Base-by-base conservation (phyloP, 441 rosid genomes). In the Aquilaria agallochum region DNA sequence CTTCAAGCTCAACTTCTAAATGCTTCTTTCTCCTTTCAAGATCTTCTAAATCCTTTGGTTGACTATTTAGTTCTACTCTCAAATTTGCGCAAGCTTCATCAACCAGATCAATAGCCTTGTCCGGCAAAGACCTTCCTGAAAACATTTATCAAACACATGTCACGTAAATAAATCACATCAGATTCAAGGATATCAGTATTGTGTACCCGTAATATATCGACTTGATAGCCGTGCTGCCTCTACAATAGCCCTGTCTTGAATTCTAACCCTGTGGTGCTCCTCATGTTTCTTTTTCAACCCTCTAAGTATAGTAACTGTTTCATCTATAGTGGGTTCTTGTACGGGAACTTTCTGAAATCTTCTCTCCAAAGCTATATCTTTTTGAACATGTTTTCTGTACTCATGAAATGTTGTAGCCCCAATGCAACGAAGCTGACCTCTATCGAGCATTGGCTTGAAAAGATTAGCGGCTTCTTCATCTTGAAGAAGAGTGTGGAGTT, bases 301-400 rank as follows among this genome's bases (percentile, higher is more conserved):
- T 65, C 97, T 76, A 10, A 90, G 91, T 34, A 90, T 88, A 74
- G 82, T 84, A 2, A 90, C 74, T 0, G 97, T 83, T 49, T 88
- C 95, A 5, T 74, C 36, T 33, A 88, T 93, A 50, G 93, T 88
- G 6, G 97, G 97, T 66, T 90, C 97, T 12, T 90, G 89, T 7
- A 90, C 97, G 63, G 78, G 85, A 5, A 90, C 97, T 64, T 90
- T 95, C 6, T 90, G 95, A 52, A 90, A 90, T 73, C 97, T 73
- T 64, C 95, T 90, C 74, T 88, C 97, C 49, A 90, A 90, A 11
- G 95, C 93, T n/a, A 92, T 87, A 79, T 90, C 97, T 78, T 90
- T 90, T 86, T 90, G 95, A 62, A 90, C 95, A 58, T 90, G 86
- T 55, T 90, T 90, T 62, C 95, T 75, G 11, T 90, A 90, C 62